These are phyloP conservation scores for Lentinula edodes DNA, from an alignment of 768 basidiomycete genomes.

Conservation along the genomic window DNA sequence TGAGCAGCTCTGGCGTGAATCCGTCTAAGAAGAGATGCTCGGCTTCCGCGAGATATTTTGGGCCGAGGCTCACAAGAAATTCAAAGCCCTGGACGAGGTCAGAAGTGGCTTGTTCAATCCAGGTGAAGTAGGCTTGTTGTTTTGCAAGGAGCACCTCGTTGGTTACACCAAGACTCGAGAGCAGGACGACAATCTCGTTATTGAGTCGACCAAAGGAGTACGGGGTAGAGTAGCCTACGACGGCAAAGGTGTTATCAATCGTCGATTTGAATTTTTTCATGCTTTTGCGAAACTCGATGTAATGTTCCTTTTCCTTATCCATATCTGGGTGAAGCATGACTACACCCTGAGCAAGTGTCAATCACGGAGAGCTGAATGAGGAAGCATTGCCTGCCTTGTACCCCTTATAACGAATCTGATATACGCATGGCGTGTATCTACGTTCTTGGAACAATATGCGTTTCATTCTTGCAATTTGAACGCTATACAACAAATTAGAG, in stretches of 20 bases:
- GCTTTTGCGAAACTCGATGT: constrained; percentile 58
- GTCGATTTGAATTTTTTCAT: constrained; percentile 67
- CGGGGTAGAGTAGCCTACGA: constrained; percentile 58
- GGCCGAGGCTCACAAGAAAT: constrained; percentile 43
- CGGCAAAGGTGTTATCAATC: constrained; percentile 55
- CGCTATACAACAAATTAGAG: neutral
- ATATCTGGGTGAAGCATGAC: constrained; percentile 62
- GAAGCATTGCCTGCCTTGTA: constrained; percentile 34
- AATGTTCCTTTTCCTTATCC: constrained; percentile 35
- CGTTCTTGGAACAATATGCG: constrained; percentile 47
- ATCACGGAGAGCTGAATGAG: neutral
- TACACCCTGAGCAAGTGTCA: constrained; percentile 33
- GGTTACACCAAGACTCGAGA: constrained; percentile 57
- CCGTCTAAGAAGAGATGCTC: constrained; percentile 53
- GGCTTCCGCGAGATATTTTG: constrained; percentile 36
- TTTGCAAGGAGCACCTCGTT: constrained; percentile 49
- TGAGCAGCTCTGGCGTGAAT: constrained; percentile 31
- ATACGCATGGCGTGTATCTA: constrained; percentile 56
- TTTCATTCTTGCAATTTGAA: constrained; percentile 48
- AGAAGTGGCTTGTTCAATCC: constrained; percentile 46
- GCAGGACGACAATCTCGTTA: constrained; percentile 63
- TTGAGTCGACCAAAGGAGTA: constrained; percentile 64
- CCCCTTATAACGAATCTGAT: constrained; percentile 66
- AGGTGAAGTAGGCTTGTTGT: constrained; percentile 52
- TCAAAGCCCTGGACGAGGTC: constrained; percentile 49